phyloP scores from a whole-genome alignment of 441 rosid genomes.

The Populus tomentosa region DNA sequence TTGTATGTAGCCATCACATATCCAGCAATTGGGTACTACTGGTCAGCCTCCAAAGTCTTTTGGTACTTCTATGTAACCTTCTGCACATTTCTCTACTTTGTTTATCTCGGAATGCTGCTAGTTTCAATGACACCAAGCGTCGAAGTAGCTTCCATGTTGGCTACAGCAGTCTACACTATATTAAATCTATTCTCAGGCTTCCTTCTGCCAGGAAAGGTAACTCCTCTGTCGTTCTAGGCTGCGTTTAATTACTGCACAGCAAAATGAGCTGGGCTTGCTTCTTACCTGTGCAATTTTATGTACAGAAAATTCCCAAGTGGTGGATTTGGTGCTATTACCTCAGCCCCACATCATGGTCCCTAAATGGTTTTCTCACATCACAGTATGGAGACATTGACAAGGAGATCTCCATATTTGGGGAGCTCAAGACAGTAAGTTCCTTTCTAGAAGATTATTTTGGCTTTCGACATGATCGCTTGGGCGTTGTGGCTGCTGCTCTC shows the following conservation, averaged over 20 bases:
- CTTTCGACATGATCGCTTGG: no score
- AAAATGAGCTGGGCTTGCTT: neutral
- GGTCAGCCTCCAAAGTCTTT: constrained; percentile 40
- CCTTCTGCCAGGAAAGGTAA: constrained; percentile 57
- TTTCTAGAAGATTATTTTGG: constrained; percentile 31
- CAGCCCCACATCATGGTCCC: constrained; percentile 59
- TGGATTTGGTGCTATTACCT: constrained; percentile 75
- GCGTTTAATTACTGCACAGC: no score
- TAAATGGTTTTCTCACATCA: constrained; percentile 43
- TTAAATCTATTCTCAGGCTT: constrained; percentile 57
- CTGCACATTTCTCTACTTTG: constrained; percentile 43
- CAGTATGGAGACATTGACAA: constrained; percentile 52
- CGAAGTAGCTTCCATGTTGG: constrained; percentile 39
- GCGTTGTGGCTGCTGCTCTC: no score
- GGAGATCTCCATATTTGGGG: constrained; percentile 28
- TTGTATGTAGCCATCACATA: constrained; percentile 37
- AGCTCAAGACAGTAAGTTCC: constrained; percentile 20
- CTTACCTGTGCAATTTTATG: neutral
- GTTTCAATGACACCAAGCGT: constrained; percentile 42
- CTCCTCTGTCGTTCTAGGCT: no score
- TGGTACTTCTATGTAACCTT: constrained; percentile 42
- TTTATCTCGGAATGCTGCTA: constrained; percentile 50
- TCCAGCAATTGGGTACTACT: constrained; percentile 44
- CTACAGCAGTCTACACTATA: constrained; percentile 36
- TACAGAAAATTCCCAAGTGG: constrained; percentile 55